These are phyloP conservation scores for Oryza officinalis DNA, from an alignment of 176 grass and related monocot genomes.

Conservation along the genomic window DNA sequence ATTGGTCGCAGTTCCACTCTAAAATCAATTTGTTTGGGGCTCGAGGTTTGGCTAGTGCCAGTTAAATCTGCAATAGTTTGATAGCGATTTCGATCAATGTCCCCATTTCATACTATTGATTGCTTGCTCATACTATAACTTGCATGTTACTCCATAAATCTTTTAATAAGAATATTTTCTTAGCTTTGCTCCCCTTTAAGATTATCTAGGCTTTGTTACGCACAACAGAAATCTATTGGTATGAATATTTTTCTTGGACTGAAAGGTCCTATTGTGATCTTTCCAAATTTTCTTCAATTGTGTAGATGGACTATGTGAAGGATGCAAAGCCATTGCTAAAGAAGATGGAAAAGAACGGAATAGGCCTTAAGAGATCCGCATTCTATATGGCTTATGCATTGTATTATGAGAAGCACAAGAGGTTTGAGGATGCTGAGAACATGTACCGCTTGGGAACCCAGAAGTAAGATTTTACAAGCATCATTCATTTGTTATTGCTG, in stretches of 20 bases:
- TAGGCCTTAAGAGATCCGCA: slow-evolving; percentile 71
- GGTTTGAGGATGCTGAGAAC: slow-evolving; percentile 61
- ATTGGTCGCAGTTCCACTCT: not conserved
- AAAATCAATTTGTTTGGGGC: not conserved
- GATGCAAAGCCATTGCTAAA: slow-evolving; percentile 83
- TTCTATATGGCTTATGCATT: slow-evolving; percentile 90
- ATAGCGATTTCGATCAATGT: not conserved
- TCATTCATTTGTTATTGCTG: not conserved
- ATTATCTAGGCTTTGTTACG: too few species aligned
- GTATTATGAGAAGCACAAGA: slow-evolving; percentile 90
- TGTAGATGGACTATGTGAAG: slow-evolving; percentile 85
- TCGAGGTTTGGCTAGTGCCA: not conserved
- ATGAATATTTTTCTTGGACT: not conserved
- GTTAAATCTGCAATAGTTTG: not conserved
- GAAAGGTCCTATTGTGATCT: not conserved
- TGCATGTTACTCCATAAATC: not conserved
- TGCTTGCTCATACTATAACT: not conserved
- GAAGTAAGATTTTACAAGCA: slow-evolving; percentile 52
- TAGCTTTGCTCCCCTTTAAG: too few species aligned
- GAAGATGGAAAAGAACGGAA: slow-evolving; percentile 77
- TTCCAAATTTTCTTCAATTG: not conserved
- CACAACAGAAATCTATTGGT: not conserved
- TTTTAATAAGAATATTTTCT: not conserved
- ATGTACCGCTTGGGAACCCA: slow-evolving; percentile 73
- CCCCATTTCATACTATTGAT: not conserved